Evolutionary conservation across 2,329 filamentous ascomycete species (phyloP).

Genomic region (Talaromyces sp.): DNA sequence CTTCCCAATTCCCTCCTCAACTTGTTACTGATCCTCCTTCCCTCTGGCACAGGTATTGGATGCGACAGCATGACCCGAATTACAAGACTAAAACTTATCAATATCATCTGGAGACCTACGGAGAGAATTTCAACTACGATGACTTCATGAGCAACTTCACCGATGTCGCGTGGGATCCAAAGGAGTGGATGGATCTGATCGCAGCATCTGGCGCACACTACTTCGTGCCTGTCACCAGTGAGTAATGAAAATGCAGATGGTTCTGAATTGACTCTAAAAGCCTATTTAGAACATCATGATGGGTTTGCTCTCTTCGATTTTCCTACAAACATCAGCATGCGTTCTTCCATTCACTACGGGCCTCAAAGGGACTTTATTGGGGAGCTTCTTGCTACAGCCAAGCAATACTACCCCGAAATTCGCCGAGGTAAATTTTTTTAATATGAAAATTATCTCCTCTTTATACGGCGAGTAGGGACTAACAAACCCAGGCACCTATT

Average conservation of each 20-base stretch:
- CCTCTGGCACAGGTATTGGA: conserved; percentile 53
- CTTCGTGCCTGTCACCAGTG: conserved; percentile 44
- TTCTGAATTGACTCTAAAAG: too few species aligned
- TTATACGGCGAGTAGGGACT: too few species aligned
- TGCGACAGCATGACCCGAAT: conserved; percentile 26
- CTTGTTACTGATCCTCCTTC: conserved; percentile 29
- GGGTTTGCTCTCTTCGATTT: conserved; percentile 48
- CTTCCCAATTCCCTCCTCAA: too few species aligned
- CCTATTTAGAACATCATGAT: conserved; percentile 44
- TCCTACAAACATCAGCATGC: background rate
- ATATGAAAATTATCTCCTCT: too few species aligned
- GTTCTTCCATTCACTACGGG: conserved; percentile 26
- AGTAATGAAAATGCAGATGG: too few species aligned
- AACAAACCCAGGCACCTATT: conserved; percentile 48
- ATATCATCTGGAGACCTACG: conserved; percentile 54
- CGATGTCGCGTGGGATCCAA: conserved; percentile 50
- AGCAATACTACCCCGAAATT: conserved; percentile 44
- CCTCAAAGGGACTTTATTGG: conserved; percentile 3
- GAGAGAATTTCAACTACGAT: conserved; percentile 54
- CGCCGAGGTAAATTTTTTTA: conserved; percentile 46
- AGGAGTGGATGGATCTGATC: conserved; percentile 56
- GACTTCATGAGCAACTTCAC: conserved; percentile 58
- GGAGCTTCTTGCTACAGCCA: conserved; percentile 44
- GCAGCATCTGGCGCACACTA: conserved; percentile 54
- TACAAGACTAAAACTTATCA: conserved; percentile 39